Base-by-base conservation (phyloP, 345 rosid species). In the Camelina hispida region DNA sequence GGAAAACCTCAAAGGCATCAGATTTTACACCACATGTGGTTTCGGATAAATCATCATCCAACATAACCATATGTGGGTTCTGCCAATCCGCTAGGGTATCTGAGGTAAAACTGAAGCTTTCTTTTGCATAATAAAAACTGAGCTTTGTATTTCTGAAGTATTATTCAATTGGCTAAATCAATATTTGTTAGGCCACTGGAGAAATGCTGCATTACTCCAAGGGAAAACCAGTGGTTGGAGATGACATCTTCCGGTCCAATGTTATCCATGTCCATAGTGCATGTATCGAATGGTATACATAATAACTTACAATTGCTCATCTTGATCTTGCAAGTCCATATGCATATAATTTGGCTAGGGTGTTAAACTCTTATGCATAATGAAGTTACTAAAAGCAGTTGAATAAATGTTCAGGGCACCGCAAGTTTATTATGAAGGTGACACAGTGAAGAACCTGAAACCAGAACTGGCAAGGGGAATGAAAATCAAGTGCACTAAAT, bases 221-320 rank as follows among this genome's bases (percentile, higher is more conserved):
- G 40, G 93, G 93, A 51, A 81, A 72, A 16, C 82, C 25, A 1
- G 93, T 93, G 34, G 74, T 62, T 50, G 91, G 88, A 52, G 81
- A 85, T 72, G 83, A 79, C 30, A 84, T 82, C 61, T 81, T 62
- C 62, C 6, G 28, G 51, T 71, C 85, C 46, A 74, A 75, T 80
- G 90, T 81, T 22, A 83, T 87, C 30, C 96, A 91, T 81, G 97
- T 89, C 38, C 98, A 93, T 63, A 80, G 72, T 28, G 69, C 58
- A 62, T 93, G 98, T 70, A 80, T 89, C n/a, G 93, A 93, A 16
- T 93, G 97, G 98, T 93, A 88, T 18, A 74, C 44, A 18, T 30
- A 63, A 17, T 30, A 38, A 1, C 52, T 30, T 40, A 11, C 14
- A 47, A 3, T 16, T 58, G 6, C 13, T 10, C 50, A 67, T 66